A percentile compares a stretch with the other conserved stretches of the same genome.
These are phyloP conservation scores for Pelargonium australe DNA, from an alignment of 441 rosid genomes.

Conservation along the genomic window DNA sequence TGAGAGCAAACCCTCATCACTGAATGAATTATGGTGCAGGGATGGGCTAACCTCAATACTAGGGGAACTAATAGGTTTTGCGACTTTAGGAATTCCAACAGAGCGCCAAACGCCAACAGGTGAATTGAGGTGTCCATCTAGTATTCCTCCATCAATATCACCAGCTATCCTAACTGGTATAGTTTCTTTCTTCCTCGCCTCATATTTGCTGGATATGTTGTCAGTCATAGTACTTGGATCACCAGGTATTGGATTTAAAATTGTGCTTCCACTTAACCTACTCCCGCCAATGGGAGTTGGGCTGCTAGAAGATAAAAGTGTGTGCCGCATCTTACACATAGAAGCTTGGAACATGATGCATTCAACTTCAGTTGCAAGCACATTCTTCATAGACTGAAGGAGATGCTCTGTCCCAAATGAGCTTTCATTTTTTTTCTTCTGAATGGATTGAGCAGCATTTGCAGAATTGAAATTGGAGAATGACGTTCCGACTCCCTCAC, in stretches of 20 bases:
- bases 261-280: constrained; percentile 54
- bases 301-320: constrained; percentile 45
- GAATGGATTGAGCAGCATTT: constrained; percentile 44
- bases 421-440: constrained; percentile 50
- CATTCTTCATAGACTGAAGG: constrained; percentile 56
- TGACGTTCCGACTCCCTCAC: constrained; percentile 40
- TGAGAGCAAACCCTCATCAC: constrained; percentile 71
- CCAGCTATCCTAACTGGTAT: constrained; percentile 94
- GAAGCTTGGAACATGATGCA: constrained; percentile 87
- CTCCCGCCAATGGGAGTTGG: constrained; percentile 44
- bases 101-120: constrained; percentile 99
- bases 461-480: constrained; percentile 53
- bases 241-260: constrained; percentile 66
- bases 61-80: constrained; percentile 60
- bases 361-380: constrained; percentile 82
- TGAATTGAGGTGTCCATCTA: constrained; percentile 77
- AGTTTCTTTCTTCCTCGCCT: constrained; percentile 74
- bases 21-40: constrained; percentile 62
- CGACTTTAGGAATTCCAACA: constrained; percentile 77
- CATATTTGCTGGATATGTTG: constrained; percentile 66
- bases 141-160: constrained; percentile 72
- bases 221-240: constrained; percentile 79
- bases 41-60: constrained; percentile 71
- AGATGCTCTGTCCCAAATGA: constrained; percentile 47
- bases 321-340: constrained; percentile 88